Evolutionary conservation across 768 basidiomycete species (phyloP), one percentile per base, ranked within the genome.

Genomic region (Amanita pseudoporphyria): DNA sequence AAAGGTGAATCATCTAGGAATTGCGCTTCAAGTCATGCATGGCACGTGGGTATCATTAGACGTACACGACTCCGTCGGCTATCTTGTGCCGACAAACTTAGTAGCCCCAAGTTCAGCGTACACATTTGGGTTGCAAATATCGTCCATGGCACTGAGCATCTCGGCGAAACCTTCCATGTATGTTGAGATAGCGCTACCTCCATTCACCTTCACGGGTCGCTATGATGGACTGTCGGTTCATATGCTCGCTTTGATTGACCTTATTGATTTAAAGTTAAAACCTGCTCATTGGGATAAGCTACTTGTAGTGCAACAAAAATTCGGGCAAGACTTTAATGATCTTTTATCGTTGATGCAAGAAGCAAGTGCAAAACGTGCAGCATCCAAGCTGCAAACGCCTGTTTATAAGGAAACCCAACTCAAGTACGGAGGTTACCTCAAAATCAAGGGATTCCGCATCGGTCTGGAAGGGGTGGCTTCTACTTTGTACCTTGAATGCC

Each of bases 11-110:
- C 73, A 73, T 18, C 60, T 81, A 19, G 74, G 75, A 21, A 68
- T 88, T 7, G 77, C 78, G 3, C 72, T 92, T 5, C 88, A 90
- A 57, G 81, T 91, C 35, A 88, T 91, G 84, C 86, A 82, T 53
- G 87, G 87, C 16, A 91, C 87, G 1, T 92, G 88, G 88, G 64
- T 91, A 28, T 81, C 84, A 6, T 89, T 82, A 85, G 76, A 81
- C 50, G 64, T 80, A 18, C 68, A 74, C 49, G 67, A 79, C 45
- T 72, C 69, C 0, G 63, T 78, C 6, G 64, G 62, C 1, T 80
- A 79, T 56, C 35, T 74, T 24, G 69, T 73, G 37, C 73, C 71
- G 21, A 62, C 70, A 0, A 62, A 62, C 13, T 48, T 59, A 24
- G 59, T 60, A 14, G 54, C 58, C 28, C 63, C 67, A 7, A 68